Conservation (phyloP, 306 rosid genomes). For the Quercus aquifolioides region DNA sequence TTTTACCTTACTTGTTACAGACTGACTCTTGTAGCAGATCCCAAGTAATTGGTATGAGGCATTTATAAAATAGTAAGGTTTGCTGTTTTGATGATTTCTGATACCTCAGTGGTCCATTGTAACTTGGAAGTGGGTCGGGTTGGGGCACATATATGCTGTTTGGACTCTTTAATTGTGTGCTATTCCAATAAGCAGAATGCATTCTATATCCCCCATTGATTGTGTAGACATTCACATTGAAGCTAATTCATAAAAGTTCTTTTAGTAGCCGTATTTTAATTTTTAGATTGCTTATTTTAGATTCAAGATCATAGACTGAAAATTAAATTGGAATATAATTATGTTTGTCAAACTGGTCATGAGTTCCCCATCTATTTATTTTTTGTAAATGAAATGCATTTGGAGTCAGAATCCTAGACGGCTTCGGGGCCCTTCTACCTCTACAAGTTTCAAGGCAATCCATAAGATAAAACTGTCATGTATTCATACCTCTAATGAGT, state of each 20-base stretch:
- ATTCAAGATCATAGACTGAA: neutral
- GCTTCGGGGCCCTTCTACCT: neutral
- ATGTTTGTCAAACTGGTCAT: neutral
- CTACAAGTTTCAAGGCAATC: neutral
- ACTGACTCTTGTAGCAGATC: too few relatives aligned
- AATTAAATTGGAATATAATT: neutral
- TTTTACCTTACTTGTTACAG: neutral
- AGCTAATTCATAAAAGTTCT: neutral
- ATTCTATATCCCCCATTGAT: neutral
- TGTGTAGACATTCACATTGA: neutral
- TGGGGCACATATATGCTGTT: neutral
- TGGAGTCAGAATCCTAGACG: neutral
- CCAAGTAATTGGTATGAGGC: neutral
- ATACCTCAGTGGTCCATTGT: neutral
- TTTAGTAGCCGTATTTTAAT: neutral
- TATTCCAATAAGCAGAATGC: neutral
- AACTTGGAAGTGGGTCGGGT: neutral
- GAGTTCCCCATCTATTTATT: neutral
- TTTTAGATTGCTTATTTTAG: neutral
- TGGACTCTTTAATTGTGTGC: neutral
- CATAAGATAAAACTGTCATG: neutral
- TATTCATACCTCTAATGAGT: neutral
- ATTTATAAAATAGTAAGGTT: neutral
- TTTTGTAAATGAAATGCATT: neutral
- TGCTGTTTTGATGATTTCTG: neutral